phyloP scores from a whole-genome alignment of 2,329 filamentous ascomycete genomes.

The Exophiala lecanii-corni region DNA sequence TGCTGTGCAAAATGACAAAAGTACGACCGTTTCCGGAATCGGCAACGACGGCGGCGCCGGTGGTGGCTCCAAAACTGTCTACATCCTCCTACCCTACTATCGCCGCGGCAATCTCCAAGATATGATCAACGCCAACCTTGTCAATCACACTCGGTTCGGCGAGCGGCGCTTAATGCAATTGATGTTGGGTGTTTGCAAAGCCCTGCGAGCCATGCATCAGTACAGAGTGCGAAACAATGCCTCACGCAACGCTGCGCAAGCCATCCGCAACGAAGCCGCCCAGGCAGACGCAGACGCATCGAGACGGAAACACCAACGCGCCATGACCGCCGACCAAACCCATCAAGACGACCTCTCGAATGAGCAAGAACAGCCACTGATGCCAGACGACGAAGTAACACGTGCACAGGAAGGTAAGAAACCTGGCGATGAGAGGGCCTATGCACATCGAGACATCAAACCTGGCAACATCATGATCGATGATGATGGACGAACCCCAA shows the following conservation, averaged over 20 bases:
- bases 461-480: conserved; percentile 99
- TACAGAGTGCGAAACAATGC: conserved; percentile 59
- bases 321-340: conserved; percentile 34
- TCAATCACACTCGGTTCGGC: conserved; percentile 88
- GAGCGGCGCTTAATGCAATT: conserved; percentile 82
- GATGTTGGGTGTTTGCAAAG: conserved; percentile 87
- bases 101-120: conserved; percentile 92
- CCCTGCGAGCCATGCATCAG: conserved; percentile 84
- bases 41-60: conserved; percentile 45
- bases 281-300: conserved; percentile 46
- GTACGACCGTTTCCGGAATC: conserved; percentile 52
- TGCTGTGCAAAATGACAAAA: conserved; percentile 68
- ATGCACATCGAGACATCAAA: conserved; percentile 95
- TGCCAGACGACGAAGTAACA: conserved; percentile 62
- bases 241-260: conserved; percentile 48
- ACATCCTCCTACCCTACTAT: conserved; percentile 95
- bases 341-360: conserved; percentile 64
- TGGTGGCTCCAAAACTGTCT: conserved; percentile 81
- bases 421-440: conserved; percentile 68
- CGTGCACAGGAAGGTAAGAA: conserved; percentile 63
- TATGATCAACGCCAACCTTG: conserved; percentile 95
- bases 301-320: conserved; percentile 38
- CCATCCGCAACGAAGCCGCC: conserved; percentile 52
- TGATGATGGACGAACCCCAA: conserved; percentile 79
- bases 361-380: conserved; percentile 74